A percentile compares a stretch with the other conserved stretches of the same genome.
Conservation (phyloP, 257 asterid species). For the Euphrasia confusa region DNA sequence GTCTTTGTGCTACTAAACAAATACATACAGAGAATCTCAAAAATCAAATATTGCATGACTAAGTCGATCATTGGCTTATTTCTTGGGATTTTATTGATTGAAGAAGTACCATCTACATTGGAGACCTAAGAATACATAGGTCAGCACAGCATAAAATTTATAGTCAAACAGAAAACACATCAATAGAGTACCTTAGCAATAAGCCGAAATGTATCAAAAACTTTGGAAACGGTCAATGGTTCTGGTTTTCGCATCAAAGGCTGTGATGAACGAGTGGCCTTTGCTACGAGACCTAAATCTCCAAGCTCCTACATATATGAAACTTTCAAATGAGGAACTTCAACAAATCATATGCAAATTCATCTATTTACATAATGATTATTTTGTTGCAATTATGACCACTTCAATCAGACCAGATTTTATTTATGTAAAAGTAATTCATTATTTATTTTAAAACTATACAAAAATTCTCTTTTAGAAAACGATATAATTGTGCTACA, state of each 20-base stretch:
- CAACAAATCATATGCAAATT: conserved; percentile 15
- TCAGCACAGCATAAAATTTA: conserved; percentile 3
- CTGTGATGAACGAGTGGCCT: conserved; percentile 89
- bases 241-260: conserved; percentile 84
- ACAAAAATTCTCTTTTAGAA: neutral
- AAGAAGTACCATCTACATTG: neutral
- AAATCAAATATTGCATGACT: neutral
- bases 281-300: conserved; percentile 91
- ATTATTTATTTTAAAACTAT: neutral
- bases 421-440: neutral
- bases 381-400: conserved; percentile 4
- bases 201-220: conserved; percentile 66
- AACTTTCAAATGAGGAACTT: conserved; percentile 16
- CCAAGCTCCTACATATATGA: conserved; percentile 65
- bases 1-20: neutral
- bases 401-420: neutral
- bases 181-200: conserved; percentile 68
- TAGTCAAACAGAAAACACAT: neutral
- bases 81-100: too few relatives aligned
- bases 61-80: too few relatives aligned
- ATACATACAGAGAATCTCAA: neutral
- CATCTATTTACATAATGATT: neutral
- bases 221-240: conserved; percentile 72
- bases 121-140: conserved; percentile 1
- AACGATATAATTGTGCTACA: conserved; percentile 7